Evolutionary conservation across 495 filamentous ascomycete species (phyloP), one percentile per base, ranked within the genome.

Genomic region (Staphylotrichum tortipilum): DNA sequence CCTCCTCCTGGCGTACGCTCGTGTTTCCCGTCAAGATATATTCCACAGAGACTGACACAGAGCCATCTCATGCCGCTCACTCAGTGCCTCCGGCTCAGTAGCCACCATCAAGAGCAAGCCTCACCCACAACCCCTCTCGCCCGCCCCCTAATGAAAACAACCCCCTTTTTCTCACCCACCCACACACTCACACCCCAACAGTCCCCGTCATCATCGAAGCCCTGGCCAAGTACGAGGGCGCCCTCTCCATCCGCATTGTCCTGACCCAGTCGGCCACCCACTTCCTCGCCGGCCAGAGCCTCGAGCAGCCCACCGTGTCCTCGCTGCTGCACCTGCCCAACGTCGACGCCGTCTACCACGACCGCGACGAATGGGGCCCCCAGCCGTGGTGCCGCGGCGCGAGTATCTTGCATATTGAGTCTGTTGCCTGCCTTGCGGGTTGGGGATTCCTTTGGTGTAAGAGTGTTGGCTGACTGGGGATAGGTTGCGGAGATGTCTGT

Each of bases 391-490:
- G 70, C 7, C 68, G 84, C 3, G 83, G 80, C 0, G 73, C 72
- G 19, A 65, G 66, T 3, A 88, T 97, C 24, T 66, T 95, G 38
- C 91, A 97, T 55, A 95, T 97, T 50, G 87, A 92, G 67, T 68
- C 88, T 47, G 73, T 87, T 12, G 35, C 73, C 78, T 24, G 14
- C 12, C 46, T 40, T 31, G 38, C 21, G 17, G 19, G 7, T 17
- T 29, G 10, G 15, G 18, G 15, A 18, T 22, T 15, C 3, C 24
- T 8, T 22, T 7, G 37, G 6, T 21, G 11, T 12, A 5, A 42
- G 3, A 8, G 22, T 18, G 21, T 51, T 15, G 26, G 12, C 9
- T n/a, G 19, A 1, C 30, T 41, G 19, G 7, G 12, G n/a, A 23
- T 17, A 60, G 57, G 22, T 12, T 60, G 17, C 31, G 59, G 22